Evolutionary conservation across 495 filamentous ascomycete genomes (phyloP).

Genomic region (Lasiosphaeria hispida): DNA sequence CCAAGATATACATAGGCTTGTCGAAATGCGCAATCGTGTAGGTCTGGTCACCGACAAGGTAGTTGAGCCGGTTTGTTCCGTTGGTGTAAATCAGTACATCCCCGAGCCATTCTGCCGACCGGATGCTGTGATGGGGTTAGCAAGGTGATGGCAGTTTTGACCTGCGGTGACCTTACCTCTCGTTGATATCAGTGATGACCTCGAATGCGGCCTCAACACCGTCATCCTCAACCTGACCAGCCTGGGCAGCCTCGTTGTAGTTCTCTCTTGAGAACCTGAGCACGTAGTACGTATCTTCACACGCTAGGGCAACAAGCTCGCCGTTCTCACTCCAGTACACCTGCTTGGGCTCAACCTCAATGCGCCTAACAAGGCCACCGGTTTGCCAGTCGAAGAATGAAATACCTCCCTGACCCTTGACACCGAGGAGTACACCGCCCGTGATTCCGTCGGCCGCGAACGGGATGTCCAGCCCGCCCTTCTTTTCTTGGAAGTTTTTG

Average conservation of each 20-base stretch:
- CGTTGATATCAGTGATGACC: slow-evolving; percentile 89
- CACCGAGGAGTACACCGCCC: slow-evolving; percentile 88
- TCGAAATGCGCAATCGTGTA: slow-evolving; percentile 99
- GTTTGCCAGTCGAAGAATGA: slow-evolving; percentile 96
- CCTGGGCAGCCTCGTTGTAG: slow-evolving; percentile 76
- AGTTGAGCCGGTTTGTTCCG: slow-evolving; percentile 94
- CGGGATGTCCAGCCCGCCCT: slow-evolving; percentile 84
- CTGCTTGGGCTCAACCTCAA: slow-evolving; percentile 91
- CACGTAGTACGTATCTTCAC: slow-evolving; percentile 94
- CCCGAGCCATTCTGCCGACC: slow-evolving; percentile 96
- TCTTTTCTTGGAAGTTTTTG: slow-evolving; percentile 95
- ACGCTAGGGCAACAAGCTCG: slow-evolving; percentile 88
- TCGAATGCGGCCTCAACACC: slow-evolving; percentile 98
- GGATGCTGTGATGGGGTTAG: slow-evolving; percentile 55
- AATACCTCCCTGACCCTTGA: slow-evolving; percentile 90
- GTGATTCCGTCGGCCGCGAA: slow-evolving; percentile 92
- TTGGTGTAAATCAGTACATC: slow-evolving; percentile 99
- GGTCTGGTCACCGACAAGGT: slow-evolving; percentile 95
- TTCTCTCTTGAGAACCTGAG: slow-evolving; percentile 85
- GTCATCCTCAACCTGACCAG: slow-evolving; percentile 85
- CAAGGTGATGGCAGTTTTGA: not conserved
- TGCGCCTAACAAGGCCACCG: slow-evolving; percentile 83
- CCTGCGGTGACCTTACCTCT: slow-evolving; percentile 53
- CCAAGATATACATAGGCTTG: slow-evolving; percentile 88
- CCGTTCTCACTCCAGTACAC: slow-evolving; percentile 98